Evolutionary conservation across 768 basidiomycete genomes (phyloP), one percentile per base, ranked within the genome.

Genomic region (Rhodocollybia butyracea): DNA sequence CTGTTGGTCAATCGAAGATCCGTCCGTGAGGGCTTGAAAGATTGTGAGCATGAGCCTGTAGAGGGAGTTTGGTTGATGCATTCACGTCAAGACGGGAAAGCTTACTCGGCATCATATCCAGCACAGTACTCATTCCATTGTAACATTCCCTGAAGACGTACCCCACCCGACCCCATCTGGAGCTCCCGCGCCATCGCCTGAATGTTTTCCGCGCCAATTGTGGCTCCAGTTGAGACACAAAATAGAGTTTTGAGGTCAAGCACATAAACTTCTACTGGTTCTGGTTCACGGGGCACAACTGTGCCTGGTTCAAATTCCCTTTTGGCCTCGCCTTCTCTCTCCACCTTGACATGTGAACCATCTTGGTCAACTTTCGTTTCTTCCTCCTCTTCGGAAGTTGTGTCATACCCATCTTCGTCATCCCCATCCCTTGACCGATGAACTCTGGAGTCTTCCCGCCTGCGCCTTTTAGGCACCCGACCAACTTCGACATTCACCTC

Each of bases 31-130:
- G 7, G 6, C 8, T 36, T 36, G 32, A 17, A 50, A 50, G 12
- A 50, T 50, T n/a, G 31, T 24, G 34, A 50, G 48, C 34, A 50
- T 38, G 11, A 50, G 48, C 38, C 48, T 50, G 24, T 27, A 21
- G 15, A 36, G 24, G 24, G 22, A 12, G 22, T 36, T 3, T 13
- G 7, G 15, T n/a, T 6, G 39, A 40, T 24, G 24, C 10, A 50
- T 13, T 12, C 8, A 34, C 30, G 12, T 21, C 7, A n/a, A 32
- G 30, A 19, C 27, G n/a, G 30, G 19, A 24, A 24, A 21, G 27
- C 48, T 19, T 36, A 50, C 48, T 34, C 48, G 21, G 48, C 48
- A 36, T 50, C 48, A 31, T 34, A 50, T 17, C 48, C 48, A 19
- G 48, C 31, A 26, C 48, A 8, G n/a, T 38, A 50, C 22, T 50